Evolutionary conservation across 2,329 filamentous ascomycete species (phyloP).

Genomic region (Setomelanomma holmii): DNA sequence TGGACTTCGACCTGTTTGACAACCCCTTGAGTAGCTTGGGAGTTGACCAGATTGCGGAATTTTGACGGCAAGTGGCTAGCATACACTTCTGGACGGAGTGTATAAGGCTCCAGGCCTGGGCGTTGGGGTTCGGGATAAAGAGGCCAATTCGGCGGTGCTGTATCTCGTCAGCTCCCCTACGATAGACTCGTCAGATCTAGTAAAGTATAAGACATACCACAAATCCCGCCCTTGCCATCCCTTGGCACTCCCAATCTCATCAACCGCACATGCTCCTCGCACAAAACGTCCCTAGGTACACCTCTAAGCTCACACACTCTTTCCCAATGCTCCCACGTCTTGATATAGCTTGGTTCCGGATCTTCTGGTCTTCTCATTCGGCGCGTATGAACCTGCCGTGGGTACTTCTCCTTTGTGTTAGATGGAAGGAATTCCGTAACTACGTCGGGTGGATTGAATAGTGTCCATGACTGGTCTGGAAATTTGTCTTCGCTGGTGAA

Average conservation of each 20-base stretch:
- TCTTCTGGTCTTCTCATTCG: conserved; percentile 26
- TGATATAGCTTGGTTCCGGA: conserved; percentile 24
- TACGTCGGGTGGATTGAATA: conserved; percentile 40
- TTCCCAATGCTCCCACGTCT: conserved; percentile 30
- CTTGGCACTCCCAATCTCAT: conserved; percentile 23
- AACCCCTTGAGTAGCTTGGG: neutral
- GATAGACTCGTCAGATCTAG: neutral
- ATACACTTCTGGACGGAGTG: conserved; percentile 18
- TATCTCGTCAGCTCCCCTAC: too few relatives aligned
- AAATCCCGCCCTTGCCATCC: conserved; percentile 5
- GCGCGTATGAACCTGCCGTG: conserved; percentile 25
- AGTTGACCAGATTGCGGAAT: conserved; percentile 12
- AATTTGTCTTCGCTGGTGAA: conserved; percentile 15
- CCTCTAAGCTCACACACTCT: conserved; percentile 29
- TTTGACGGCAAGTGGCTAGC: conserved; percentile 23
- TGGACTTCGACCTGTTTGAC: conserved; percentile 26
- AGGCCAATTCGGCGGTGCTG: conserved; percentile 25
- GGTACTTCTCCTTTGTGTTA: too few relatives aligned
- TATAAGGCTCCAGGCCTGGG: conserved; percentile 14
- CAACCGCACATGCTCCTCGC: conserved; percentile 24
- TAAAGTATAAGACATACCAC: conserved; percentile 10
- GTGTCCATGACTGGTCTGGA: conserved; percentile 27
- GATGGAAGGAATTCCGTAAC: conserved; percentile 26
- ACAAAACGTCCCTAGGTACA: conserved; percentile 33
- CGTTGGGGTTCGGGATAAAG: conserved; percentile 36